Base-by-base conservation (phyloP, 768 basidiomycete species). In the Hemileccinum impolitum region DNA sequence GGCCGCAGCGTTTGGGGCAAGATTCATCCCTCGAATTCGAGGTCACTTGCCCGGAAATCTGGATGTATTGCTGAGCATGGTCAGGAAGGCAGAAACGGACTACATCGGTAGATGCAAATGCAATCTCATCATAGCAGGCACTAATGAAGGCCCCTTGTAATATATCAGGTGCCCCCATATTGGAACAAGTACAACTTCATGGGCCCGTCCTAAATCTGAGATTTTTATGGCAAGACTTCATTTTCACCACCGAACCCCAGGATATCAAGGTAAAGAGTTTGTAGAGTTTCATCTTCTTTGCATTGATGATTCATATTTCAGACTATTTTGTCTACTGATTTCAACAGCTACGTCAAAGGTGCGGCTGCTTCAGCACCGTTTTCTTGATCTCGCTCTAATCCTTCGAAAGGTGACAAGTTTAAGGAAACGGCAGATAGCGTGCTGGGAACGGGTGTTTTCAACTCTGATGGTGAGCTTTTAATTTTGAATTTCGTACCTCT, bases 361-460 rank as follows among this genome's bases (percentile, higher is more conserved):
- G 36, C 23, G 38, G 35, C 9, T 21, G 2, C 23, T 25, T 13
- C 0, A 11, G 14, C 17, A n/a, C 14, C 7, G 8, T 11, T 34
- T 41, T 12, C 15, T 45, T 9, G 18, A 5, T 39, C 6, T 12
- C 18, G 3, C 26, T 31, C 8, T 51, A 19, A 50, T 14, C 35
- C 18, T 34, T 36, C 10, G n/a, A 7, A 47, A 75, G 73, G 73
- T 1, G 57, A 54, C 14, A 57, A 53, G 14, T 71, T 75, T 46
- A 58, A 57, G 35, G 51, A 58, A 36, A 59, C 62, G 14, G 63
- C 69, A 15, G 38, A 61, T 23, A 55, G 59, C 11, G 62, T 79
- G 13, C 57, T 80, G 14, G 80, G 80, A 14, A 73, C 68, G 0
- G 81, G 82, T 6, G 73, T 82, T 6, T 82, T 83, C 63, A 81